Evolutionary conservation across 805 yeast genomes (phyloP), one percentile per base, ranked within the genome.

Genomic region (Ogataea pini): DNA sequence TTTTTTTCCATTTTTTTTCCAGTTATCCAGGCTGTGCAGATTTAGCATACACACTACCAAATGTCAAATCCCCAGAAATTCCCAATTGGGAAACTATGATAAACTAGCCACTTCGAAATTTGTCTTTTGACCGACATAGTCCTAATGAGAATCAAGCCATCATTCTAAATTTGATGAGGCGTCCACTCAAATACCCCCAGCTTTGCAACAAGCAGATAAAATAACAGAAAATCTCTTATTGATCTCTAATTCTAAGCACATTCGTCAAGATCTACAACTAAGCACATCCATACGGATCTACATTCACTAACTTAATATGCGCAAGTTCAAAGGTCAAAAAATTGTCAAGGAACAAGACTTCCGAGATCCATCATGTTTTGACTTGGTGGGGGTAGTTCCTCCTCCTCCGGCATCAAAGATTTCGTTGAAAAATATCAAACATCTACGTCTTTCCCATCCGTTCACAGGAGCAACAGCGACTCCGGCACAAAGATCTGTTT

Each of bases 321-420:
- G 57, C 28, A 57, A 56, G 32, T 55, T 57, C 25, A 59, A 48
- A 37, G 69, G 68, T 4, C 59, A 65, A 32, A 52, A 47, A 36
- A 46, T 65, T 7, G 42, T 44, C 10, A 44, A 44, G 18, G 52
- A 47, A 2, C 48, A 44, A n/a, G 70, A 65, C 45, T 63, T 60
- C 36, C 38, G 37, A 31, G 54, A 42, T 31, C 61, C 54, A 9
- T 29, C 44, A 29, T 46, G 48, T 13, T 22, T 54, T 2, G 20
- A 42, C 12, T 14, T 31, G n/a, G 14, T 54, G 6, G 31, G 39
- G 7, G 50, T 51, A 1, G 48, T 20, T 6, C 38, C 47, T 4
- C 59, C 59, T 12, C 52, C 52, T 12, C 36, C 47, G 17, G 27
- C 19, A 14, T 22, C 37, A 18, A 25, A 14, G n/a, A 4, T 9